Percentiles rank a stretch among this genome's conserved stretches.
Conservation (phyloP, 176 grass and related monocot genomes). For the Lolium rigidum region DNA sequence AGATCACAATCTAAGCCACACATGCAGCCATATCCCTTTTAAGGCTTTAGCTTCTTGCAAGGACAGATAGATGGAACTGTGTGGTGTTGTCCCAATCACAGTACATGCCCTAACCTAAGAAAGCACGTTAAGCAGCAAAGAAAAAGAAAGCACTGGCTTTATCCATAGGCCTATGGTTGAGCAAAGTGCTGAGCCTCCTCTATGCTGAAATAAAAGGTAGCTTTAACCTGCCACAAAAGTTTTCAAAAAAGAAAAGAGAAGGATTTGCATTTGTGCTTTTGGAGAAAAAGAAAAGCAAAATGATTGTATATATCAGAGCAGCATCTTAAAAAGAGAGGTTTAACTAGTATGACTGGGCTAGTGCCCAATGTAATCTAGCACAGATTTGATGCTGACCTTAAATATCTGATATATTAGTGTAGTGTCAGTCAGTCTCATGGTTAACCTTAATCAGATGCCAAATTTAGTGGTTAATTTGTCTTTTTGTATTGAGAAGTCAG, state of each 20-base stretch:
- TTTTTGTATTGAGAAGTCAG: neutral
- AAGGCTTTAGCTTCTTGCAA: constrained; percentile 8
- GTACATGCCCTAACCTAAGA: neutral
- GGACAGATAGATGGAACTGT: neutral
- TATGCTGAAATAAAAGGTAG: constrained; percentile 14
- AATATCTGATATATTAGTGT: neutral
- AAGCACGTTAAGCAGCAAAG: neutral
- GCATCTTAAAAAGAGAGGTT: constrained; percentile 5
- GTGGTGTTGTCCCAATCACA: neutral
- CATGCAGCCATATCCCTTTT: neutral
- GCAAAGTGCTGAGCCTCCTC: constrained; percentile 5
- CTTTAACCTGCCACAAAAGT: constrained; percentile 16
- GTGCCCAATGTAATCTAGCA: neutral
- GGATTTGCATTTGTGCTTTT: constrained; percentile 2
- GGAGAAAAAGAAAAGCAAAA: neutral
- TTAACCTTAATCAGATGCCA: neutral
- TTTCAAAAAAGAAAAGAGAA: neutral
- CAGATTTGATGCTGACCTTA: neutral
- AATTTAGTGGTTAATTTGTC: neutral
- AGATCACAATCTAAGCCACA: neutral
- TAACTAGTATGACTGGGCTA: neutral
- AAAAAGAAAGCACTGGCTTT: constrained; percentile 18
- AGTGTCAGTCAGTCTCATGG: neutral
- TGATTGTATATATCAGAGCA: constrained; percentile 12
- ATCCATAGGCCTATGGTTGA: neutral